These are phyloP conservation scores for Ilyonectria sp. DNA, from an alignment of 2,329 filamentous ascomycete species.

Conservation along the genomic window DNA sequence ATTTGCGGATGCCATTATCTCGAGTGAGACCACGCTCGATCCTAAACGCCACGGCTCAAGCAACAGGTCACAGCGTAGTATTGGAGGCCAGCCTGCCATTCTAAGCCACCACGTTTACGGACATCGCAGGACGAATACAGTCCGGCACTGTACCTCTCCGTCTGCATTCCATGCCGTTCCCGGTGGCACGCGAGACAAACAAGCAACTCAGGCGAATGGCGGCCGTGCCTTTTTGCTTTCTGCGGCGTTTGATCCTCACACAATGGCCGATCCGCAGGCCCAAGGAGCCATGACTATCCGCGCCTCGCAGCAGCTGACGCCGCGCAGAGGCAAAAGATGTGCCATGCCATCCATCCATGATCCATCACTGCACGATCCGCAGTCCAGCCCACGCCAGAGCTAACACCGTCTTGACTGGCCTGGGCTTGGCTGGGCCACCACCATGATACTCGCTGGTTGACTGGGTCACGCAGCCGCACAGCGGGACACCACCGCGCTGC, in stretches of 20 bases:
- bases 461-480: background rate
- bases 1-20: background rate
- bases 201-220: background rate
- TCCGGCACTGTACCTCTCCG: background rate
- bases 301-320: conserved; percentile 1
- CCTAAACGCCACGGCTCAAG: background rate
- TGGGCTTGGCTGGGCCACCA: conserved; percentile 3
- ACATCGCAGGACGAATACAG: background rate
- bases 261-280: conserved; percentile 1
- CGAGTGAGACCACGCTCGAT: background rate
- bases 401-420: background rate
- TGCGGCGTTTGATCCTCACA: background rate
- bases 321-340: no score
- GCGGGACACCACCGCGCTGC: background rate
- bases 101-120: background rate
- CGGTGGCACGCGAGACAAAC: conserved; percentile 6
- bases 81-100: background rate
- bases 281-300: background rate
- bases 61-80: background rate
- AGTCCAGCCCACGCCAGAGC: conserved; percentile 2
- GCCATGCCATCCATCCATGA: no score
- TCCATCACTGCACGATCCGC: background rate
- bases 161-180: background rate
- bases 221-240: background rate
- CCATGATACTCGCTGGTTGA: background rate